A percentile compares a stretch with the other conserved stretches of the same genome.
These are phyloP conservation scores for Murraya paniculata DNA, from an alignment of 345 rosid genomes.

Conservation along the genomic window DNA sequence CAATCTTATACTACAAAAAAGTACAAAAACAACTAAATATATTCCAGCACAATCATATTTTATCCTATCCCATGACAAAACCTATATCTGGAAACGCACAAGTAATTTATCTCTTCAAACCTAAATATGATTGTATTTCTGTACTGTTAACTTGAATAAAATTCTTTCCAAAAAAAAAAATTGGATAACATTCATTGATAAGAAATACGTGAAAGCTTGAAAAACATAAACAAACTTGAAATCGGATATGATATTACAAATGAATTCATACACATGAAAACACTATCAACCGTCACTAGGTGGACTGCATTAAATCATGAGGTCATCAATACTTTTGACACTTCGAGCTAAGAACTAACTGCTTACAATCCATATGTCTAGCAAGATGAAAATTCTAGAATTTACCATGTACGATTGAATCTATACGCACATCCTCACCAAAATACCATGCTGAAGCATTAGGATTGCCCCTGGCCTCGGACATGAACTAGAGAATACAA, in stretches of 20 bases:
- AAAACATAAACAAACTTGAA: not conserved
- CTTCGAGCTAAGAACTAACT: not conserved
- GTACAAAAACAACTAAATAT: too few relatives aligned
- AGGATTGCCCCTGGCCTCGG: not conserved
- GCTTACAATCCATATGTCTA: not conserved
- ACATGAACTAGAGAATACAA: slow-evolving; percentile 1
- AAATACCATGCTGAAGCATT: not conserved
- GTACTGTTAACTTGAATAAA: not conserved
- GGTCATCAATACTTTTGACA: slow-evolving; percentile 4
- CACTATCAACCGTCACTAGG: not conserved
- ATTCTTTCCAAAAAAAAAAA: too few relatives aligned
- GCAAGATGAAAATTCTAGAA: not conserved
- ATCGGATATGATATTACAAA: not conserved
- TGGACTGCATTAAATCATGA: not conserved
- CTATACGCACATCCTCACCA: slow-evolving; percentile 4
- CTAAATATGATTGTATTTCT: not conserved
- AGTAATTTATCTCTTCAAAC: too few relatives aligned
- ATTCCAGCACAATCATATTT: too few relatives aligned
- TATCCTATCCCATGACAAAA: too few relatives aligned
- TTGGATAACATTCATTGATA: not conserved
- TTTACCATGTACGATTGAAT: not conserved
- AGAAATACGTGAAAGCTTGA: not conserved
- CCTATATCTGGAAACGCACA: too few relatives aligned
- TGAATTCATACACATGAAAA: slow-evolving; percentile 1
- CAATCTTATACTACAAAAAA: too few relatives aligned